These are phyloP conservation scores for Pythium insidiosum DNA, from an alignment of 352 stramenopile species.

Conservation along the genomic window DNA sequence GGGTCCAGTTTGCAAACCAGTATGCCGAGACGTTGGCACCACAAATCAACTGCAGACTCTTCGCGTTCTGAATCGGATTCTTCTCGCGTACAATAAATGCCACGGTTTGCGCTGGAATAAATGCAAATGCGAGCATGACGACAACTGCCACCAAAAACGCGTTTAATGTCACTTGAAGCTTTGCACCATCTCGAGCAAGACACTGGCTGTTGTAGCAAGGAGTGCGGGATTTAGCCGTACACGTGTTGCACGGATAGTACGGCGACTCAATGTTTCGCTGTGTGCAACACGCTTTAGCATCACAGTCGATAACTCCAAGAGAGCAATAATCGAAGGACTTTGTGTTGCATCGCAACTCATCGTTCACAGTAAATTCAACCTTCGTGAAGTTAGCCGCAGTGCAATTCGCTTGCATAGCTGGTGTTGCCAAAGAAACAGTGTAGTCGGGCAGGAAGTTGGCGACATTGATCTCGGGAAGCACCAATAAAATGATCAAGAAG, in stretches of 20 bases:
- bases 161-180: constrained; percentile 38
- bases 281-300: constrained; percentile 31
- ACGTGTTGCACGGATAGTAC: constrained; percentile 37
- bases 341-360: too few relatives aligned
- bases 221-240: constrained; percentile 7
- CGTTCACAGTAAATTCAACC: too few relatives aligned
- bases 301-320: constrained; percentile 37
- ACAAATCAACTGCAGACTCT: constrained; percentile 38
- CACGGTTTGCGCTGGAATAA: constrained; percentile 31
- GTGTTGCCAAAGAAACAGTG: constrained; percentile 9
- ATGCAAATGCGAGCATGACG: constrained; percentile 35
- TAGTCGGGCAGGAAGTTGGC: constrained; percentile 36
- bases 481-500: constrained; percentile 40
- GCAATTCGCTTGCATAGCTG: constrained; percentile 18
- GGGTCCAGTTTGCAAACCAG: constrained; percentile 31
- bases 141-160: constrained; percentile 28
- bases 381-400: too few relatives aligned
- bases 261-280: constrained; percentile 24
- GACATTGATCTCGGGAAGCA: constrained; percentile 48
- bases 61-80: constrained; percentile 37
- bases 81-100: constrained; percentile 43
- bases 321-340: constrained; percentile 36
- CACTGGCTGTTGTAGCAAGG: constrained; percentile 36
- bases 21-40: constrained; percentile 27
- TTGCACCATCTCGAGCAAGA: constrained; percentile 19